Base-by-base conservation (phyloP, 2,329 filamentous ascomycete genomes). In the Hypoxylon sp. region DNA sequence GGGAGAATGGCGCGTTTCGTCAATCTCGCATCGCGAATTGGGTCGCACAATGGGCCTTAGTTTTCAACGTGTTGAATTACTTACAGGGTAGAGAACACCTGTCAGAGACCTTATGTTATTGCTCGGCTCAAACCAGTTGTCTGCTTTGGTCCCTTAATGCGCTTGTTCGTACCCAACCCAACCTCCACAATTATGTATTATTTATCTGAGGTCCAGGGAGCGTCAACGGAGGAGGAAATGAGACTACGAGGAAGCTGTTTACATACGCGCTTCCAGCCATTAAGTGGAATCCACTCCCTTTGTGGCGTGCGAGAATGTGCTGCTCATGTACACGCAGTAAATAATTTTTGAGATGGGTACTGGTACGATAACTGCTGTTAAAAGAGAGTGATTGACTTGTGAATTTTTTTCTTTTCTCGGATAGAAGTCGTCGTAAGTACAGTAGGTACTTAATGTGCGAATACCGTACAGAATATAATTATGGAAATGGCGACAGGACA, bases 81-180 rank as follows among this genome's bases (percentile, higher is more conserved):
- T 68, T 70, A 65, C 68, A 67, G 61, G 68, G 61, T 61, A 22
- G 51, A 46, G 47, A 39, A 48, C 14, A 55, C 65, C 65, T 67
- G 65, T 71, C 50, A 60, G 60, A 58, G 55, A 44, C 56, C 17
- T 14, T 37, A 24, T 76, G 65, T 76, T 76, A 67, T 75, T 75
- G 71, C 72, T 54, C 63, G 58, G 56, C 57, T 70, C 70, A 70
- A 69, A 75, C 72, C 22, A 52, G 60, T 13, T 57, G 35, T 53
- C 66, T 29, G 42, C 42, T 63, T 61, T 51, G 24, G 57, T 47
- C 47, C 14, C 35, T 60, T 53, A 39, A 48, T 64, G 56, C 59
- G 64, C 54, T 53, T 56, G 56, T 67, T 55, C 54, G 9, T 35
- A 39, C 46, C 63, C 60, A 63, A 39, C 46, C 63, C 60, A 63